Percentiles rank a stretch among this genome's conserved stretches.
Conservation (phyloP, 2,329 filamentous ascomycete genomes). For the Aspergillus sp. region DNA sequence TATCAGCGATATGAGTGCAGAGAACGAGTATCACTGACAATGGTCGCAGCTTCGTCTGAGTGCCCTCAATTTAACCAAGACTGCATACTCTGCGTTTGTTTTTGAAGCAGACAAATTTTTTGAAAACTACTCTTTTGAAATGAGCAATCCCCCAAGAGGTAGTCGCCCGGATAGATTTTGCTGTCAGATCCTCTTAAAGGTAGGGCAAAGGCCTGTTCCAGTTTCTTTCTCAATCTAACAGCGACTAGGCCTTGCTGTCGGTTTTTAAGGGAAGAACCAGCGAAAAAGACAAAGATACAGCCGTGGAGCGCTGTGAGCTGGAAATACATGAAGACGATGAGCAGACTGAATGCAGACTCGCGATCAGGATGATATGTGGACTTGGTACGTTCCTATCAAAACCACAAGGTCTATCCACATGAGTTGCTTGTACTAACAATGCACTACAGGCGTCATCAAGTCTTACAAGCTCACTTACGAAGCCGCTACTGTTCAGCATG, state of each 20-base stretch:
- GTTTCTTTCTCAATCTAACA: slow-evolving; percentile 3
- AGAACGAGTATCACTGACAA: slow-evolving; percentile 5
- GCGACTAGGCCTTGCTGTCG: slow-evolving; percentile 50
- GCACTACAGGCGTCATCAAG: slow-evolving; percentile 53
- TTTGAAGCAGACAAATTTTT: slow-evolving; percentile 55
- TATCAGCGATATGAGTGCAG: slow-evolving; percentile 1
- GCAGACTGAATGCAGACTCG: slow-evolving; percentile 55
- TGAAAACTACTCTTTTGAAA: slow-evolving; percentile 51
- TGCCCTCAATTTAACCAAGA: slow-evolving; percentile 59
- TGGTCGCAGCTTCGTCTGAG: slow-evolving; percentile 52
- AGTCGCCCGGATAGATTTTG: slow-evolving; percentile 49
- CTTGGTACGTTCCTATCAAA: slow-evolving; percentile 40
- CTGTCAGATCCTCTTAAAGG: slow-evolving; percentile 56
- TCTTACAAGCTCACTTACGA: slow-evolving; percentile 63
- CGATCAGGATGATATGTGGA: slow-evolving; percentile 59
- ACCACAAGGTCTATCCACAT: not conserved
- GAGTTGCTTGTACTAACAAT: not conserved
- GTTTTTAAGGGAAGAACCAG: slow-evolving; percentile 57
- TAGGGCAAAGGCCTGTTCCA: slow-evolving; percentile 22
- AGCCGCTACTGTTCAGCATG: slow-evolving; percentile 57
- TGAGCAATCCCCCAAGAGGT: slow-evolving; percentile 16
- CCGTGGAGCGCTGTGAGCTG: slow-evolving; percentile 59
- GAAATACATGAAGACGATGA: slow-evolving; percentile 53
- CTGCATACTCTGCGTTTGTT: slow-evolving; percentile 58
- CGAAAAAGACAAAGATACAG: slow-evolving; percentile 55